Conservation (phyloP, 2,329 filamentous ascomycete species). For the Pseudogymnoascus sp. region DNA sequence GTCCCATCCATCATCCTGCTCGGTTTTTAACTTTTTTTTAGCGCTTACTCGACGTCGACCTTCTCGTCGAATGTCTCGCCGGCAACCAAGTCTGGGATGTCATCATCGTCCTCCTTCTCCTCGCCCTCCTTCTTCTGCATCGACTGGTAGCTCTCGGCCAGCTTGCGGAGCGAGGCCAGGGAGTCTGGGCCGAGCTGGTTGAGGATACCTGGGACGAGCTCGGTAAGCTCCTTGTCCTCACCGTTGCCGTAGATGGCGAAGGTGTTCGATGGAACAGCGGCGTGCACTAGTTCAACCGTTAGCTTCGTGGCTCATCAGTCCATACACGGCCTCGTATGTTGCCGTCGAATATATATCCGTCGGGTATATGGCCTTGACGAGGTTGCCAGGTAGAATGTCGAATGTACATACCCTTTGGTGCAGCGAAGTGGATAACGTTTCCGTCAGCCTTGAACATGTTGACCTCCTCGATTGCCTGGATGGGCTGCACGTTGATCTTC, state of each 20-base stretch:
- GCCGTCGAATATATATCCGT: neutral
- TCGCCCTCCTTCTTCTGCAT: slow-evolving; percentile 89
- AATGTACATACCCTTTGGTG: slow-evolving; percentile 71
- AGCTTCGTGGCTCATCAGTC: neutral
- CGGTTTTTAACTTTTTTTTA: neutral
- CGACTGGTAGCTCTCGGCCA: slow-evolving; percentile 98
- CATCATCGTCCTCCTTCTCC: slow-evolving; percentile 74
- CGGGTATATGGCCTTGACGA: neutral
- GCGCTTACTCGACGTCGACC: slow-evolving; percentile 52
- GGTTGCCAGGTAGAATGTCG: neutral
- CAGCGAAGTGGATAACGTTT: slow-evolving; percentile 98
- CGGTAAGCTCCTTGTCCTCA: slow-evolving; percentile 99
- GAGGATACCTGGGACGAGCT: slow-evolving; percentile 97
- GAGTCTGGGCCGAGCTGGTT: slow-evolving; percentile 99
- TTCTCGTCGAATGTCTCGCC: slow-evolving; percentile 98
- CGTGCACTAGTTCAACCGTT: slow-evolving; percentile 62
- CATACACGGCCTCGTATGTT: neutral
- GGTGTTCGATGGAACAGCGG: slow-evolving; percentile 94
- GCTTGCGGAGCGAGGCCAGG: slow-evolving; percentile 92
- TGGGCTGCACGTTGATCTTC: slow-evolving; percentile 99
- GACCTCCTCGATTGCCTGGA: slow-evolving; percentile 99
- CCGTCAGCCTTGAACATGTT: slow-evolving; percentile 99
- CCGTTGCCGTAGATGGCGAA: slow-evolving; percentile 99
- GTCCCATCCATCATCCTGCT: slow-evolving; percentile 2
- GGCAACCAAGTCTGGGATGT: slow-evolving; percentile 94